Conservation (phyloP, 2,329 filamentous ascomycete species). For the Zymoseptoria ardabiliae region DNA sequence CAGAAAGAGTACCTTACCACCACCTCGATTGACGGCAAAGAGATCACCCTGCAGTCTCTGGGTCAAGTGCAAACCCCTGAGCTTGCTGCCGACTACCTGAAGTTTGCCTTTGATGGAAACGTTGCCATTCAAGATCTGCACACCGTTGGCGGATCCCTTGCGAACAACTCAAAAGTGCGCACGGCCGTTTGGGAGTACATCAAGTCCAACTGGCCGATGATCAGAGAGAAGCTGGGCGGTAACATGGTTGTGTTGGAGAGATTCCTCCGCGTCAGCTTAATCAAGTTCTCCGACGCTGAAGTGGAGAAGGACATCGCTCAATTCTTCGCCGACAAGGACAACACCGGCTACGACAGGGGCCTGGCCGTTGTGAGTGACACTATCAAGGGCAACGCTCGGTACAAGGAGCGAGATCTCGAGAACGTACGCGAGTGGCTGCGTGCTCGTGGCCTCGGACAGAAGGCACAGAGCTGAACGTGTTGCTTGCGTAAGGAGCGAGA, state of each 20-base stretch:
- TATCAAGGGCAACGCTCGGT: constrained; percentile 74
- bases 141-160: constrained; percentile 65
- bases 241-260: constrained; percentile 88
- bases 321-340: constrained; percentile 86
- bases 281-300: constrained; percentile 66
- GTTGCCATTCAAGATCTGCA: constrained; percentile 85
- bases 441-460: constrained; percentile 49
- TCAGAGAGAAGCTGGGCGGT: constrained; percentile 62
- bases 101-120: constrained; percentile 74
- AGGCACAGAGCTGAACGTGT: background rate
- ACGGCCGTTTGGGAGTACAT: constrained; percentile 76
- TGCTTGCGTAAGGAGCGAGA: background rate
- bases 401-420: constrained; percentile 67
- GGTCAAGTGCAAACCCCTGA: constrained; percentile 63
- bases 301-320: constrained; percentile 66
- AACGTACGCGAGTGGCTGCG: constrained; percentile 73
- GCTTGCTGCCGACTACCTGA: constrained; percentile 60
- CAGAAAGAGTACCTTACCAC: constrained; percentile 80
- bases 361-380: constrained; percentile 80
- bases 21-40: constrained; percentile 82
- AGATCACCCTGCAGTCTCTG: constrained; percentile 70
- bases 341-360: constrained; percentile 75
- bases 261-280: constrained; percentile 71
- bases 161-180: constrained; percentile 66
- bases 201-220: constrained; percentile 70